A percentile compares a stretch with the other conserved stretches of the same genome.
Conservation (phyloP, 345 rosid species). For the Syzygium grande region DNA sequence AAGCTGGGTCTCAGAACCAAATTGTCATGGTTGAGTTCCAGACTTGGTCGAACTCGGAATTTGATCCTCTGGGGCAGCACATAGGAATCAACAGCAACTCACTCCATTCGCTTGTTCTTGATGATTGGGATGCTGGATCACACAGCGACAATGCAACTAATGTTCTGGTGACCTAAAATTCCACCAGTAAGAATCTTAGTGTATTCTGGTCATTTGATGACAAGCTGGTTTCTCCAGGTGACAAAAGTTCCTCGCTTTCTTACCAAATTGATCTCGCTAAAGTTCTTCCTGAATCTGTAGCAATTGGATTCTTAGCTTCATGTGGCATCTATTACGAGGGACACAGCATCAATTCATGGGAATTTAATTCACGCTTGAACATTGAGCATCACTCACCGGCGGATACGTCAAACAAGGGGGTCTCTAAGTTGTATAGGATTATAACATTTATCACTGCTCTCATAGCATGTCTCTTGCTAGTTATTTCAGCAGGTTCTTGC, state of each 20-base stretch:
- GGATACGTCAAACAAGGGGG: neutral
- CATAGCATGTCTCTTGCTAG: neutral
- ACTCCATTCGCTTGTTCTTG: neutral
- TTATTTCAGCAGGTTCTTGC: neutral
- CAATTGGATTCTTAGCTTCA: too few relatives aligned
- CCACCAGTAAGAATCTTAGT: neutral
- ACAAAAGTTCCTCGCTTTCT: neutral
- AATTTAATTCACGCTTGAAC: too few relatives aligned
- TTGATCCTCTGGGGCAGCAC: neutral
- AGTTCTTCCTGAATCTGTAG: too few relatives aligned
- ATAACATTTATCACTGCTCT: neutral
- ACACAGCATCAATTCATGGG: too few relatives aligned
- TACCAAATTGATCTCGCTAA: neutral
- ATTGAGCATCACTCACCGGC: neutral
- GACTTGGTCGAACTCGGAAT: fast-evolving
- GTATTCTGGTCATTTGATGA: neutral
- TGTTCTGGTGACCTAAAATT: neutral
- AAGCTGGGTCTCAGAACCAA: neutral
- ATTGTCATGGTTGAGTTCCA: neutral
- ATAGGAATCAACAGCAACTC: neutral
- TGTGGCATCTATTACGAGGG: too few relatives aligned
- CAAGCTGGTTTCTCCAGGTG: neutral
- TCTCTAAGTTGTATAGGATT: neutral
- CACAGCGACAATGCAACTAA: neutral
- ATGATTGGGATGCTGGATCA: neutral